Evolutionary conservation across 2,329 filamentous ascomycete genomes (phyloP), one percentile per base, ranked within the genome.

Genomic region (Diaporthe velutina): DNA sequence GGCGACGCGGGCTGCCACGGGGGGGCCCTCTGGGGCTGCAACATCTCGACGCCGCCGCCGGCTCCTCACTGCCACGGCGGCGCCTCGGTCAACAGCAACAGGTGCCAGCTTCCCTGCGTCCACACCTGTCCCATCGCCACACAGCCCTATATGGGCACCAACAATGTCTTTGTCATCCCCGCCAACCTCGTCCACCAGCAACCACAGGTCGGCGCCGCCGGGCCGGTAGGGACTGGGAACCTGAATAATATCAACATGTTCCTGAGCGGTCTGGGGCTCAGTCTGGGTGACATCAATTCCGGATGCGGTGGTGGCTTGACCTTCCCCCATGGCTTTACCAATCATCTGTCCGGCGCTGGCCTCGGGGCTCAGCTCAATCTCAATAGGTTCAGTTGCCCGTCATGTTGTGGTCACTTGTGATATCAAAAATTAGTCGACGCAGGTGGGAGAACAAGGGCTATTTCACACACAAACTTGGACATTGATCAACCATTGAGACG

Each of bases 91-190:
- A 66, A 60, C 71, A 54, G 54, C 66, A 54, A 8, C 52, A 60
- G 50, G 25, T 52, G 68, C 60, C 73, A 61, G 40, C 28, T 60
- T 5, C 42, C 52, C 35, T 70, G 42, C 57, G 54, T 75, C 45
- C 74, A 75, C 71, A 75, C 71, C 40, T 75, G 74, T 13, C 74
- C 74, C 33, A 35, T n/a, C 13, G 66, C 74, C 57, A 68, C 71
- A 10, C 73, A 55, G 67, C 66, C 74, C 12, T 71, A 75, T 58
- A 61, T 75, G 67, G 74, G 58, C n/a, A 45, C 48, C 30, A 71
- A 71, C 52, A 75, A 75, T 25, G 71, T 74, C 58, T 75, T 75
- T 42, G 66, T 74, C 50, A 71, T 75, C 35, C 71, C 74, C 40
- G 66, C 66, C 33, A 70, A 35, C 17, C 42, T 71, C 22, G 50